phyloP scores from a whole-genome alignment of 352 stramenopile genomes.

The Phytophthora fragariae region DNA sequence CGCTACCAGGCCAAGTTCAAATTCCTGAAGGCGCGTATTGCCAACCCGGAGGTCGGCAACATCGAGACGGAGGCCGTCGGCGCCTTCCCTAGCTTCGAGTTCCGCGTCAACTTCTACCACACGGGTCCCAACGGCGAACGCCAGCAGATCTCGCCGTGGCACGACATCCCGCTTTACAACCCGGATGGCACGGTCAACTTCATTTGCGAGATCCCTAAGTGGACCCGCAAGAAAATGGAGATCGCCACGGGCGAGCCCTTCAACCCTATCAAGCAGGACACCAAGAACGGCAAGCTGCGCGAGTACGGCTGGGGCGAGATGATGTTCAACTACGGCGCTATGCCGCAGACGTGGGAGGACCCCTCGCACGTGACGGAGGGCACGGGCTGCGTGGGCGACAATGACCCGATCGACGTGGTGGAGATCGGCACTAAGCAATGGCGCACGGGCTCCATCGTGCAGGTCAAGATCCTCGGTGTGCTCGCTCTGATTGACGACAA shows the following conservation, averaged over 20 bases:
- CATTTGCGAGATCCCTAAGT: constrained; percentile 98
- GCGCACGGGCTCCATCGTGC: constrained; percentile 93
- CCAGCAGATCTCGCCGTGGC: constrained; percentile 97
- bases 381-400: constrained; percentile 92
- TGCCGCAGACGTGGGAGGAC: constrained; percentile 99
- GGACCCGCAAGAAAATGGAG: constrained; percentile 99
- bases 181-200: constrained; percentile 89
- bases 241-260: constrained; percentile 95
- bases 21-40: constrained; percentile 89
- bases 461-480: constrained; percentile 98
- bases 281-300: constrained; percentile 97
- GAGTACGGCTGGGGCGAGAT: constrained; percentile 97
- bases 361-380: constrained; percentile 88
- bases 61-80: constrained; percentile 79
- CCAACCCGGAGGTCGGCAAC: constrained; percentile 83
- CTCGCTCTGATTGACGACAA: constrained; percentile 99
- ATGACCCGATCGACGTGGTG: constrained; percentile 99
- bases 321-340: constrained; percentile 99
- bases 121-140: constrained; percentile 70
- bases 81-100: constrained; percentile 90
- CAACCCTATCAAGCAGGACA: constrained; percentile 99
- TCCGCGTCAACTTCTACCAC: constrained; percentile 92
- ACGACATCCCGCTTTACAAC: constrained; percentile 97
- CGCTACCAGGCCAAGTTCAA: constrained; percentile 91
- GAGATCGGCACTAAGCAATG: constrained; percentile 97